These are phyloP conservation scores for Colletotrichum karsti DNA, from an alignment of 2,329 filamentous ascomycete genomes.

Conservation along the genomic window DNA sequence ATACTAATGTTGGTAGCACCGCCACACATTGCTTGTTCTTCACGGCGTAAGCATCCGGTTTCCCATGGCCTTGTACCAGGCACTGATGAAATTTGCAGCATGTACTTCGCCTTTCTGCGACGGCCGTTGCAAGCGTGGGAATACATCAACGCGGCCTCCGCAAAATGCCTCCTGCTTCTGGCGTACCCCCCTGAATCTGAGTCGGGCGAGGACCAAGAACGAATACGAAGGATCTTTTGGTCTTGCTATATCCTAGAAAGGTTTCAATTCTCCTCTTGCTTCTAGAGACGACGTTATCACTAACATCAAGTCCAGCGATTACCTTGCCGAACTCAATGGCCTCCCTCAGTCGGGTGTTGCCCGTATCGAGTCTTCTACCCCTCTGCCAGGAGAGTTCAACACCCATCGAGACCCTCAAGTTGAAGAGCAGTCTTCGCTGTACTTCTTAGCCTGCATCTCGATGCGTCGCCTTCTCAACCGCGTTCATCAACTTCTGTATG, in stretches of 20 bases:
- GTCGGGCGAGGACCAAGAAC: slow-evolving; percentile 51
- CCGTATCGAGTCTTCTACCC: slow-evolving; percentile 58
- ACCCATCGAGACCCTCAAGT: slow-evolving; percentile 49
- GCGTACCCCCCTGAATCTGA: slow-evolving; percentile 49
- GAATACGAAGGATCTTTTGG: slow-evolving; percentile 61
- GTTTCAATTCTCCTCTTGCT: slow-evolving; percentile 31
- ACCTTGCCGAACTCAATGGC: slow-evolving; percentile 59
- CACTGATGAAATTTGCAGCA: slow-evolving; percentile 32
- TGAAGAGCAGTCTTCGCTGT: slow-evolving; percentile 58
- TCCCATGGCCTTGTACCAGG: background rate
- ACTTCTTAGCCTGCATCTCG: slow-evolving; percentile 62
- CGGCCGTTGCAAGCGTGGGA: slow-evolving; percentile 62
- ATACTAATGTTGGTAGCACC: slow-evolving; percentile 53
- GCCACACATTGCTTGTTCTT: slow-evolving; percentile 61
- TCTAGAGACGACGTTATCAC: background rate
- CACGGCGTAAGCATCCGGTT: slow-evolving; percentile 46
- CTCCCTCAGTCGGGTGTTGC: slow-evolving; percentile 60
- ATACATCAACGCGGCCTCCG: slow-evolving; percentile 56
- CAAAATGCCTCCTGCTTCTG: slow-evolving; percentile 58
- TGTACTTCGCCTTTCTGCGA: slow-evolving; percentile 60
- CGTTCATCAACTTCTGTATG: slow-evolving; percentile 59
- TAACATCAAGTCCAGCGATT: slow-evolving; percentile 48
- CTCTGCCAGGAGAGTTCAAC: slow-evolving; percentile 54
- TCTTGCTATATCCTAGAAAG: slow-evolving; percentile 63
- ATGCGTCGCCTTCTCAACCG: slow-evolving; percentile 58